Evolutionary conservation across 768 basidiomycete species (phyloP).

Genomic region (Boletus rubropictus): DNA sequence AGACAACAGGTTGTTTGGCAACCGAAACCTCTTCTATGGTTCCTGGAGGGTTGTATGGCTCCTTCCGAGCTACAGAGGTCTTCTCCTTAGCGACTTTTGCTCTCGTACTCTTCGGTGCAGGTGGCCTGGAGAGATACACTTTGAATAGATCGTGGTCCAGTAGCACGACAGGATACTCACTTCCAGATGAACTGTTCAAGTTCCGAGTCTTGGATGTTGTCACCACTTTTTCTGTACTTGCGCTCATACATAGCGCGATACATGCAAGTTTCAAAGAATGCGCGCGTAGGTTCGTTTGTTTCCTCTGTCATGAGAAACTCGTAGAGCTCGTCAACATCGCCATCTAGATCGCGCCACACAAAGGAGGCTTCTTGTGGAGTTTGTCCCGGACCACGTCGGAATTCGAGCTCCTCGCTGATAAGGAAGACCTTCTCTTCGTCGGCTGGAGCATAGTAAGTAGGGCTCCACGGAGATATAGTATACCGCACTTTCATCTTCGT

Average conservation of each 20-base stretch:
- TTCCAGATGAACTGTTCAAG: conserved; percentile 78
- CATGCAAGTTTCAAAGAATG: conserved; percentile 91
- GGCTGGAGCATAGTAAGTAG: conserved; percentile 42
- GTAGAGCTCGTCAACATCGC: conserved; percentile 88
- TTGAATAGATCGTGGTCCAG: background rate
- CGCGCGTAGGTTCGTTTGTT: conserved; percentile 71
- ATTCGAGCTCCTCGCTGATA: conserved; percentile 85
- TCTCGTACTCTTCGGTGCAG: conserved; percentile 17
- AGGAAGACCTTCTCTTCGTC: conserved; percentile 93
- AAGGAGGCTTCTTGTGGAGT: conserved; percentile 77
- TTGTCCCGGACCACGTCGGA: conserved; percentile 65
- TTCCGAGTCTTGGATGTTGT: conserved; percentile 58
- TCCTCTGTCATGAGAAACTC: conserved; percentile 82
- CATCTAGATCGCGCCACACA: conserved; percentile 87
- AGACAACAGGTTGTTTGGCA: conserved; percentile 5
- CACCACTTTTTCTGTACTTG: conserved; percentile 72
- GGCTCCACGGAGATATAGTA: background rate
- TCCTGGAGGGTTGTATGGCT: conserved; percentile 1
- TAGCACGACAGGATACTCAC: conserved; percentile 42
- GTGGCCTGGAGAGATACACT: conserved; percentile 14
- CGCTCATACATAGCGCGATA: conserved; percentile 96
- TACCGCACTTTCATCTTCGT: conserved; percentile 79
- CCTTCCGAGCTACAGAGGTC: conserved; percentile 4
- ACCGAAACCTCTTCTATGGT: conserved; percentile 2
- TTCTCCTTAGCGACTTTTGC: conserved; percentile 18